Evolutionary conservation across 2,329 filamentous ascomycete genomes (phyloP).

Genomic region (Scedosporium dehoogii): DNA sequence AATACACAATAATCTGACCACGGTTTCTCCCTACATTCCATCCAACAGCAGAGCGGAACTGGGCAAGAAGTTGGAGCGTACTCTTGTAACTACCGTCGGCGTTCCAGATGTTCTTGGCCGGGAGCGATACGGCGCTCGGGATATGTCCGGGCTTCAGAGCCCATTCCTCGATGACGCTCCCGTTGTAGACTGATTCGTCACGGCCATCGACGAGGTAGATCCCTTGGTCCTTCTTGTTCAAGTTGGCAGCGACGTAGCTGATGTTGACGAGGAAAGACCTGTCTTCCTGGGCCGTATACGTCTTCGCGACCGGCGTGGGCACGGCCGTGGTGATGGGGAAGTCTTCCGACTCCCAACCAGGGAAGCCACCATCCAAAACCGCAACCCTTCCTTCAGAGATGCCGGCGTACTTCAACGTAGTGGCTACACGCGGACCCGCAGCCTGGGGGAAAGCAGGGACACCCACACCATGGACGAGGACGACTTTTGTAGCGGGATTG

Average conservation of each 20-base stretch:
- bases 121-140: conserved; percentile 1
- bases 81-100: conserved; percentile 1
- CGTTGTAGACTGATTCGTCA: conserved; percentile 2
- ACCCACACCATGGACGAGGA: conserved; percentile 5
- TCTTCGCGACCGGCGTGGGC: background rate
- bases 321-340: background rate
- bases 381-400: conserved; percentile 4
- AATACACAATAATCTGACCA: conserved; percentile 5
- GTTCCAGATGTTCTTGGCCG: conserved; percentile 3
- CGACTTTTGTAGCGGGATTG: background rate
- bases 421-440: conserved; percentile 4
- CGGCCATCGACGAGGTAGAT: conserved; percentile 3
- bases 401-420: conserved; percentile 7
- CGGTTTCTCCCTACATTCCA: background rate
- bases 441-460: conserved; percentile 1
- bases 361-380: conserved; percentile 5
- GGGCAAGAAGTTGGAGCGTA: background rate
- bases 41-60: background rate
- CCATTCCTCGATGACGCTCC: background rate
- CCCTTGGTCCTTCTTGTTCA: background rate
- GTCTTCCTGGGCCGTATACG: background rate
- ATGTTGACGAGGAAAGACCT: conserved; percentile 6
- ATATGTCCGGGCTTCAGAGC: conserved; percentile 1
- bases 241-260: conserved; percentile 3
- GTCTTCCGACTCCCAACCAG: conserved; percentile 2